phyloP scores from a whole-genome alignment of 176 grass and related monocot species.

The Aegilops longissima region DNA sequence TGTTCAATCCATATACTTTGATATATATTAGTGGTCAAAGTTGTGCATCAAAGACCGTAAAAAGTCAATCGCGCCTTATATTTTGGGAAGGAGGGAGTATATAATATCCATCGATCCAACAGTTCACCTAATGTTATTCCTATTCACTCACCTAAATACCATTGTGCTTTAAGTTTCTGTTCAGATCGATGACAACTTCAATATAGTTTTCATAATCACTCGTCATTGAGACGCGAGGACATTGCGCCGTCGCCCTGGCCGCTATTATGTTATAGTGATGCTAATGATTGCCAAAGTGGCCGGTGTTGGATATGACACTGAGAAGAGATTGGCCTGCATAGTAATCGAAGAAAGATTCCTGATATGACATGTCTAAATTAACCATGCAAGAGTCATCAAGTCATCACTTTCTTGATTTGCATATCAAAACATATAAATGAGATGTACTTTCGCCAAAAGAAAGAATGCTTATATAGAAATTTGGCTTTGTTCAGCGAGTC shows the following conservation, averaged over 20 bases:
- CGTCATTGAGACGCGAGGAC: conserved; percentile 23
- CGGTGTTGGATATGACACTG: conserved; percentile 31
- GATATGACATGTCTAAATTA: background rate
- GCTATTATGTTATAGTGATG: conserved; percentile 17
- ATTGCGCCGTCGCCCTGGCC: conserved; percentile 15
- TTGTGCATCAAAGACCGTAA: no score
- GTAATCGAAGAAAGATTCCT: background rate
- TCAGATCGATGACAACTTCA: background rate
- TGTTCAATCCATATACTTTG: no score
- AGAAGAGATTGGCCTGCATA: background rate
- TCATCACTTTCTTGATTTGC: background rate
- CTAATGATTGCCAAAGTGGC: conserved; percentile 41
- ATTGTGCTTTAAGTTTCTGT: background rate
- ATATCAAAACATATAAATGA: background rate
- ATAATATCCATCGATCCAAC: background rate
- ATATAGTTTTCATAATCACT: background rate
- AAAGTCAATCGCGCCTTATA: no score
- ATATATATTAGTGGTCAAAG: no score
- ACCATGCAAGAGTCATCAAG: background rate
- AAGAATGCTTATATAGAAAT: background rate
- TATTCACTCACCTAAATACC: background rate
- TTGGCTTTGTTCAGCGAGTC: background rate
- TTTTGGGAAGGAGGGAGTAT: no score
- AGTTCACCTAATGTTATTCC: conserved; percentile 30
- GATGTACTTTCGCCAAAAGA: background rate